Percentiles rank a stretch among this genome's conserved stretches.
Evolutionary conservation across 139 green algal species (phyloP).

Genomic region (Mesotaenium endlicherianum): DNA sequence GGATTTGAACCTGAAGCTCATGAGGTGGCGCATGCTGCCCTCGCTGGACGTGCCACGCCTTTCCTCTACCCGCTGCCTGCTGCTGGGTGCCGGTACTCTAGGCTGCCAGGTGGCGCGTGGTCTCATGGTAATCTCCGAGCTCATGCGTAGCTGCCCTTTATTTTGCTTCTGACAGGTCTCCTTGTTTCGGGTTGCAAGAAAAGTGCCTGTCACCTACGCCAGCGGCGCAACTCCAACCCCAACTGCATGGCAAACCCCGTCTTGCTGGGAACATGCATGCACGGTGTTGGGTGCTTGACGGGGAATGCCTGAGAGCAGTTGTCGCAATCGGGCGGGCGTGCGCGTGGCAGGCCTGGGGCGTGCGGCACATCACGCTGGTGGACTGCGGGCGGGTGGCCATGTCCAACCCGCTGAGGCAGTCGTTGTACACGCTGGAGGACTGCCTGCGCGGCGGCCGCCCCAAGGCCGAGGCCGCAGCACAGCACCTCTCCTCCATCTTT

Average conservation of each 20-base stretch:
- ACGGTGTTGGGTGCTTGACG: no score
- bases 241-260: no score
- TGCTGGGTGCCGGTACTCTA: conserved; percentile 80
- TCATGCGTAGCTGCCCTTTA: conserved; percentile 85
- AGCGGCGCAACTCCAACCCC: no score
- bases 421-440: conserved; percentile 85
- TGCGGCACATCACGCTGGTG: conserved; percentile 40
- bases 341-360: conserved; percentile 29
- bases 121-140: conserved; percentile 86
- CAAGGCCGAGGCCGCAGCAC: conserved; percentile 85
- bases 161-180: no score
- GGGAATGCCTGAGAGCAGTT: no score
- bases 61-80: conserved; percentile 68
- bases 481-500: conserved; percentile 62
- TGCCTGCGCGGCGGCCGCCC: conserved; percentile 79
- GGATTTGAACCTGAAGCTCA: conserved; percentile 93
- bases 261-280: no score
- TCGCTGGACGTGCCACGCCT: conserved; percentile 71
- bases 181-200: not conserved
- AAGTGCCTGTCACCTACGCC: not conserved
- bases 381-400: conserved; percentile 36
- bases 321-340: no score
- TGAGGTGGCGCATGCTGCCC: conserved; percentile 85
- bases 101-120: conserved; percentile 88
- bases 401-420: conserved; percentile 42